phyloP scores from a whole-genome alignment of 495 filamentous ascomycete genomes.

The Tuber borchii region DNA sequence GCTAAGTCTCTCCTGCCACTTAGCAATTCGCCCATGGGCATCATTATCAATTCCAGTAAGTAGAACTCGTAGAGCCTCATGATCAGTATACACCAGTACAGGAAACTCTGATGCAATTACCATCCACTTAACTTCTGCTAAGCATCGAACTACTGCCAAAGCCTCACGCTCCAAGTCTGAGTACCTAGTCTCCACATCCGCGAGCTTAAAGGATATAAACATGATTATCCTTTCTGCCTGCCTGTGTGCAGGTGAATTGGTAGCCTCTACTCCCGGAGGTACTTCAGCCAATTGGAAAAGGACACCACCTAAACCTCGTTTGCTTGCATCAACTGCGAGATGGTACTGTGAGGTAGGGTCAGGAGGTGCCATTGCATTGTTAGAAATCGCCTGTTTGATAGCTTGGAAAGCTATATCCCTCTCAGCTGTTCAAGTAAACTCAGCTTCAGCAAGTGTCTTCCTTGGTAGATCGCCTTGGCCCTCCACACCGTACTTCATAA shows the following conservation, averaged over 20 bases:
- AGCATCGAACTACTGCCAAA: too few species aligned
- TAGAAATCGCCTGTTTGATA: neutral
- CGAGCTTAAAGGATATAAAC: slow-evolving; percentile 7
- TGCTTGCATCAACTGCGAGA: neutral
- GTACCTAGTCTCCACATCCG: neutral
- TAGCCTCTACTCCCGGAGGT: neutral
- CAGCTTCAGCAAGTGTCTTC: neutral
- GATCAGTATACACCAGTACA: too few species aligned
- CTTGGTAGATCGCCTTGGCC: too few species aligned
- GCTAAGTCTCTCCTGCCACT: too few species aligned
- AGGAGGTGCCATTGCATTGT: neutral
- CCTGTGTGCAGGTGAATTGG: neutral
- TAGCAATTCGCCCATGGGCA: too few species aligned
- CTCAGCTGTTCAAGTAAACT: neutral
- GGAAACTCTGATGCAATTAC: too few species aligned
- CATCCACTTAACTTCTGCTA: too few species aligned
- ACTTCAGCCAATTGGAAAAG: slow-evolving; percentile 3
- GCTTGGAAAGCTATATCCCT: neutral
- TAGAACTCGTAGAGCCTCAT: too few species aligned
- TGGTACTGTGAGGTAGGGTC: slow-evolving; percentile 5
- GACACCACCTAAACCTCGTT: neutral
- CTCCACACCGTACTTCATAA: neutral
- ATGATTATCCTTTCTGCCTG: neutral
- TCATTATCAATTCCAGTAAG: too few species aligned
- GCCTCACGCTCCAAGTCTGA: too few species aligned